Percentiles rank a stretch among this genome's conserved stretches.
phyloP scores from a whole-genome alignment of 257 asterid species.

The Solanum pimpinellifolium region DNA sequence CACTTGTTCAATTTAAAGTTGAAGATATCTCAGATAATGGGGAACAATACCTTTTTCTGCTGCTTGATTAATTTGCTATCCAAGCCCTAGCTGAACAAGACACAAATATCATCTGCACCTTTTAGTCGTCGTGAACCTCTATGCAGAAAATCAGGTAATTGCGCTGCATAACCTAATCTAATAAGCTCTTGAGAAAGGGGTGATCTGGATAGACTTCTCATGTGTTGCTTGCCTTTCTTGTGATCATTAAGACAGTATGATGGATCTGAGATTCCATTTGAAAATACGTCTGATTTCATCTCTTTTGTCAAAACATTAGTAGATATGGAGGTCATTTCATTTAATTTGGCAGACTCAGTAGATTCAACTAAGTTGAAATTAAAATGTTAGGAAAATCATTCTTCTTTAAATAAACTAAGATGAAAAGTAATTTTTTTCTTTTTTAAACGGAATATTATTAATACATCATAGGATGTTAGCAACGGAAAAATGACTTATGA shows the following conservation, averaged over 20 bases:
- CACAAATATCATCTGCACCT: conserved; percentile 20
- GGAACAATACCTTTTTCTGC: conserved; percentile 47
- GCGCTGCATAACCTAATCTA: conserved; percentile 42
- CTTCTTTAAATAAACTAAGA: no score
- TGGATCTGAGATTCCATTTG: conserved; percentile 10
- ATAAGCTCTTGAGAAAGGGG: conserved; percentile 54
- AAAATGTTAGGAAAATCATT: no score
- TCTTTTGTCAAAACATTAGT: conserved; percentile 8
- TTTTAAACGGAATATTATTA: no score
- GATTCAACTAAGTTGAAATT: conserved; percentile 1
- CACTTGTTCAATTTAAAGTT: not conserved
- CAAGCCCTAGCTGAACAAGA: conserved; percentile 74
- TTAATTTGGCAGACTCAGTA: conserved; percentile 6
- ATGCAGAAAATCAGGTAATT: conserved; percentile 46
- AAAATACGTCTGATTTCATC: conserved; percentile 7
- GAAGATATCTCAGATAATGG: not conserved
- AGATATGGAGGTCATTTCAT: conserved; percentile 6
- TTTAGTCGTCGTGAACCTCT: conserved; percentile 44
- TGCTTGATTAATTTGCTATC: conserved; percentile 30
- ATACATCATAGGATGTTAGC: no score
- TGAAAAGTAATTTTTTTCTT: no score
- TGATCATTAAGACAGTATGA: conserved; percentile 12
- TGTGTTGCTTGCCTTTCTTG: conserved; percentile 13
- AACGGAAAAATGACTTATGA: no score
- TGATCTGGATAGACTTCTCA: conserved; percentile 22